Evolutionary conservation across 257 asterid species (phyloP).

Genomic region (Parsonsia alboflavescens): DNA sequence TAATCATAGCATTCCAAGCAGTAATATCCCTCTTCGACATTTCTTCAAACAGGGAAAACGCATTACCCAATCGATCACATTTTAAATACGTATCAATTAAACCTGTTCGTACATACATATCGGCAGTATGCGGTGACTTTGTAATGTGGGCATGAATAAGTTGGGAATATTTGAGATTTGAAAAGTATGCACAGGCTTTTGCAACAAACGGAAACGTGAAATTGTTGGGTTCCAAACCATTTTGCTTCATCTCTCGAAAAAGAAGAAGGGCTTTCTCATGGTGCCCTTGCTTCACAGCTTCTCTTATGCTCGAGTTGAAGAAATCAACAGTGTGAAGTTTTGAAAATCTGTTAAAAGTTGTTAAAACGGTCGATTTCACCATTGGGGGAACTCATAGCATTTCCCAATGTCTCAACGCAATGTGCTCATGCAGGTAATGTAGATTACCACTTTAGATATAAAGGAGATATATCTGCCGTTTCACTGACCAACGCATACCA

Average conservation of each 20-base stretch:
- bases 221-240: constrained; percentile 38
- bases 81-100: constrained; percentile 53
- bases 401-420: too few relatives aligned
- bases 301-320: constrained; percentile 14
- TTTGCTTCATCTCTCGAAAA: constrained; percentile 39
- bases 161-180: constrained; percentile 30
- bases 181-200: constrained; percentile 59
- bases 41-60: constrained; percentile 53
- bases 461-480: too few relatives aligned
- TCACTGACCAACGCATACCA: too few relatives aligned
- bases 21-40: constrained; percentile 53
- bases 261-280: constrained; percentile 11
- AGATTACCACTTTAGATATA: too few relatives aligned
- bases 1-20: constrained; percentile 60
- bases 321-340: not conserved
- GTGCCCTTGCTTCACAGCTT: constrained; percentile 12
- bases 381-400: not conserved
- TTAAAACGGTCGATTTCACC: constrained; percentile 9
- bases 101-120: constrained; percentile 57
- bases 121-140: constrained; percentile 36
- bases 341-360: constrained; percentile 10
- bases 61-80: constrained; percentile 37
- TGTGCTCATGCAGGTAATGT: too few relatives aligned
- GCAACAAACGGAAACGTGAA: constrained; percentile 54
- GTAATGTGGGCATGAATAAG: constrained; percentile 38